These are phyloP conservation scores for Fomitopsis pinicola DNA, from an alignment of 1,284 basidiomycete species.

Conservation along the genomic window DNA sequence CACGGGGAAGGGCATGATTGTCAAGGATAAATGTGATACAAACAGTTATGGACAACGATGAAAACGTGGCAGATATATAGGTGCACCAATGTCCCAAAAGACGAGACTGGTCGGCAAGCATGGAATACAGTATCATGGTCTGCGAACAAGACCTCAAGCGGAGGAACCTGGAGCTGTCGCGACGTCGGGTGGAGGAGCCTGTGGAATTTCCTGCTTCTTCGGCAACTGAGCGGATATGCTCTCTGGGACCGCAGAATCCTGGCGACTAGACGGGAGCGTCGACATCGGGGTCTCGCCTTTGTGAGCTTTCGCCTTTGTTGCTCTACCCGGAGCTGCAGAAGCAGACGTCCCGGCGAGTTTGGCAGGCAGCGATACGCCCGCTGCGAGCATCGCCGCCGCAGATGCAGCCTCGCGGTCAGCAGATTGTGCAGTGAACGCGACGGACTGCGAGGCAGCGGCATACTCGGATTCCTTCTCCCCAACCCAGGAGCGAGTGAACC, in stretches of 20 bases:
- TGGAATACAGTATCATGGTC: no score
- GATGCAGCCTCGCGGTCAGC: constrained; percentile 9
- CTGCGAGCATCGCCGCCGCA: constrained; percentile 9
- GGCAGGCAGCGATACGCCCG: constrained; percentile 13
- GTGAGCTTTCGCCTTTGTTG: constrained; percentile 2
- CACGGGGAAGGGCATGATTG: no score
- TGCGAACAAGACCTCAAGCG: not conserved
- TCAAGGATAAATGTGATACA: no score
- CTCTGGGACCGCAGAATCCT: constrained; percentile 13
- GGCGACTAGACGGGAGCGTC: constrained; percentile 12
- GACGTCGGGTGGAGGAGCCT: not conserved
- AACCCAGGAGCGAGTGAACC: constrained; percentile 72
- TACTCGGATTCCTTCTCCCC: constrained; percentile 75
- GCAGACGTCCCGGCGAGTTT: constrained; percentile 10
- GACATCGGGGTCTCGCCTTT: not conserved
- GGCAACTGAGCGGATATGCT: constrained; percentile 6
- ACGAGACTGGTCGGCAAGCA: no score
- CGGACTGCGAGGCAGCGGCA: constrained; percentile 26
- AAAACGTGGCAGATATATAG: not conserved
- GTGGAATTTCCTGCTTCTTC: constrained; percentile 8
- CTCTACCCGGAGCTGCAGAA: not conserved
- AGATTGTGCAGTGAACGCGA: constrained; percentile 12
- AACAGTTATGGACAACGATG: not conserved
- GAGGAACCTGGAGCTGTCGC: not conserved
- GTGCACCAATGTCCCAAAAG: no score